Conservation (phyloP, 1,284 basidiomycete genomes). For the Polyporus tsugae region DNA sequence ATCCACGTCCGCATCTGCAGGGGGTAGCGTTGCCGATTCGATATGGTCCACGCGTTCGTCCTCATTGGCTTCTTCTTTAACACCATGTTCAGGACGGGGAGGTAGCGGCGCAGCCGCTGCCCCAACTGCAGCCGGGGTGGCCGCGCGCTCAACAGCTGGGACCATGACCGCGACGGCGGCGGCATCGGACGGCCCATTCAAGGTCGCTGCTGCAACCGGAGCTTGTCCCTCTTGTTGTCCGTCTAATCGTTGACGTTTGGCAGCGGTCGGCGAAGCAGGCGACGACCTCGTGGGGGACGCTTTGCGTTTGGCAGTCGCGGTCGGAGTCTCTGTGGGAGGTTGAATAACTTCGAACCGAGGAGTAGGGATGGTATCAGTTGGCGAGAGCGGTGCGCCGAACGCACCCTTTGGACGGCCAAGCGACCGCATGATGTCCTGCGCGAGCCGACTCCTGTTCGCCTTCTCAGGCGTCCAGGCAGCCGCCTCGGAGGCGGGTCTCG, state of each 20-base stretch:
- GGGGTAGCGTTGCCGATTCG: neutral
- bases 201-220: neutral
- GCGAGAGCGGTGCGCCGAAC: slow-evolving; percentile 17
- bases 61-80: neutral
- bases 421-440: slow-evolving; percentile 52
- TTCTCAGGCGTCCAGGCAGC: slow-evolving; percentile 43
- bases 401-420: slow-evolving; percentile 41
- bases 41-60: neutral
- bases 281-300: neutral
- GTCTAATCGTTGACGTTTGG: slow-evolving; percentile 17
- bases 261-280: slow-evolving; percentile 6
- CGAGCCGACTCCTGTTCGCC: slow-evolving; percentile 49
- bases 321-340: slow-evolving; percentile 1
- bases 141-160: neutral
- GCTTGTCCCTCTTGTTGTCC: slow-evolving; percentile 11
- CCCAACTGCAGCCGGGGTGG: neutral
- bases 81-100: neutral
- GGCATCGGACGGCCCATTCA: neutral
- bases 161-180: neutral
- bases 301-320: slow-evolving; percentile 22
- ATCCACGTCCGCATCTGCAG: neutral
- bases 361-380: too few species aligned
- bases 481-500: slow-evolving; percentile 16
- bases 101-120: neutral
- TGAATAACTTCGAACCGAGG: slow-evolving; percentile 4